Base-by-base conservation (phyloP, 345 rosid species). In the Citropsis articulata region DNA sequence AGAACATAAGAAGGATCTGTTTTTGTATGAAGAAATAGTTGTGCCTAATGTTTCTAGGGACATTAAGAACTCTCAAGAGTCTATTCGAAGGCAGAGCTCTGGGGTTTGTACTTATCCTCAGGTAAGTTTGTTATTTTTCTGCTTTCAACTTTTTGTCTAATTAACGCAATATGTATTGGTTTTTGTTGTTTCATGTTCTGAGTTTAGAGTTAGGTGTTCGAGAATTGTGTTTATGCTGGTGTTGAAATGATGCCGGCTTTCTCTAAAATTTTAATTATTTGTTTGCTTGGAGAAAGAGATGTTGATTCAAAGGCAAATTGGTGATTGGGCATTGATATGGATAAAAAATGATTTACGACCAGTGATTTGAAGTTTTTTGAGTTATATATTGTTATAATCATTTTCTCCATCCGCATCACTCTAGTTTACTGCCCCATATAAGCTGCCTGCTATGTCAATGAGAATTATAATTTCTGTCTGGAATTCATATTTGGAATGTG, bases 31-130 rank as follows among this genome's bases (percentile, higher is more conserved):
- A 74, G 83, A 72, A 9, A 28, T 85, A 48, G 85, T 80, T 18
- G 60, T 91, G 69, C 85, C 87, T n/a, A 78, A 82, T 83, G 85
- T 91, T 81, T 89, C 93, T 36, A 80, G 87, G 65, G 96, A 91
- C 73, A 85, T 89, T 71, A 81, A 76, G 70, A 80, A 60, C 71
- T 85, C 87, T 35, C 69, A 71, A 27, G 85, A 60, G 45, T 75
- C 85, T n/a, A 2, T 0, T 61, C 86, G 86, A n/a, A 85, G 96
- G 55, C 86, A 66, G 60, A 83, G 84, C 65, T 91, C 90, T 38
- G 92, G 89, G 53, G 86, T 82, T 72, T 80, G 75, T 69, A 78
- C 65, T 64, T 91, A 80, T 77, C 79, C 84, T n/a, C 89, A 91
- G 92, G 96, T 90, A 76, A 59, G 61, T 33, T 73, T 13, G 24